These are phyloP conservation scores for Neurospora cerealis DNA, from an alignment of 495 filamentous ascomycete genomes.

Conservation along the genomic window DNA sequence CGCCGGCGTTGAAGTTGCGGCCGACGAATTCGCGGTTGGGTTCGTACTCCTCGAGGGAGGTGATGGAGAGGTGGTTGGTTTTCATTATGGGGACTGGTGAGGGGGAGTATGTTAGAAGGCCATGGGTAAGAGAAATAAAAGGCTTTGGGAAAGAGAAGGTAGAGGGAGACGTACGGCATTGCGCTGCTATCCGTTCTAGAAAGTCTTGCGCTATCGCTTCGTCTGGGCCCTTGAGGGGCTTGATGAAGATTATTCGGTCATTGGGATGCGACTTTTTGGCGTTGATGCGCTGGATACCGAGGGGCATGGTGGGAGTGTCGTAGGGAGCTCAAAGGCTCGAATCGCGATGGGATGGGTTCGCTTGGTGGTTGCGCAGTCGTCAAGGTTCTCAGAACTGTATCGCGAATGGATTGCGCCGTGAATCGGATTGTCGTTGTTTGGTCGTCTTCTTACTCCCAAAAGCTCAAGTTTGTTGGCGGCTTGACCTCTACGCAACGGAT, in stretches of 20 bases:
- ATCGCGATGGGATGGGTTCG: background rate
- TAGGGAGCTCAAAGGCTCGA: background rate
- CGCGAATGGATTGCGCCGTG: background rate
- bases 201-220: slow-evolving; percentile 55
- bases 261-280: slow-evolving; percentile 56
- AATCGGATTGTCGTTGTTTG: background rate
- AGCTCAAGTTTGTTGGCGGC: background rate
- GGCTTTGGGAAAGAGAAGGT: background rate
- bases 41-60: slow-evolving; percentile 66
- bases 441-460: background rate
- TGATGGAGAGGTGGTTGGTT: slow-evolving; percentile 53
- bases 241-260: slow-evolving; percentile 64
- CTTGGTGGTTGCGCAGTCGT: background rate
- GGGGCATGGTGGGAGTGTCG: slow-evolving; percentile 41
- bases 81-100: slow-evolving; percentile 57
- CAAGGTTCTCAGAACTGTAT: background rate
- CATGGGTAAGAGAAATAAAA: no score
- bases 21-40: slow-evolving; percentile 66
- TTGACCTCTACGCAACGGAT: background rate
- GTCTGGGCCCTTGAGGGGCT: slow-evolving; percentile 52
- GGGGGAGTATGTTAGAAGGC: background rate
- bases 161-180: slow-evolving; percentile 40
- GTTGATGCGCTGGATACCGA: slow-evolving; percentile 60
- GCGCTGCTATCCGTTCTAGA: slow-evolving; percentile 66
- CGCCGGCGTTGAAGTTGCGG: slow-evolving; percentile 78